Base-by-base conservation (phyloP, 805 yeast genomes). In the Saccharomycopsis fibuligera region DNA sequence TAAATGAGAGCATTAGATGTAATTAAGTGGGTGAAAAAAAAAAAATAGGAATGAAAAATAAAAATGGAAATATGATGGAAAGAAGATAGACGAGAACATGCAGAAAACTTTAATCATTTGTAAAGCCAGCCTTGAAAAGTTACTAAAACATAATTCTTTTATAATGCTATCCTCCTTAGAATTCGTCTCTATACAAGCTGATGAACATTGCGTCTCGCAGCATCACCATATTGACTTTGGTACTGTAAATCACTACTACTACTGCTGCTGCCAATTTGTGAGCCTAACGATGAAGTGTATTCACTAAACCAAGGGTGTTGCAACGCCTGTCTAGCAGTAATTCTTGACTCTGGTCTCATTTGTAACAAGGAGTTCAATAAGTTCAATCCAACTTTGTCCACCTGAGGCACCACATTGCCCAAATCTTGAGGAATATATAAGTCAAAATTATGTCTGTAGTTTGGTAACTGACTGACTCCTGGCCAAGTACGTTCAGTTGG, bases 401-500 rank as follows among this genome's bases (percentile, higher is more conserved):
- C 73, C 57, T 76, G 79, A 3, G 90, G 87, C 24, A 85, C 75
- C 44, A 86, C 65, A 24, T 72, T 66, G 46, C 85, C 70, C 58
- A 93, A 72, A 65, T 91, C 96, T 66, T 91, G 96, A 10, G 96
- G 89, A 42, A 86, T 81, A 68, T 83, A 91, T 33, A 86, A 75
- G 54, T 85, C 89, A 76, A 90, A 89, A 60, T 83, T 85, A 47
- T 80, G 74, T 65, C 86, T 80, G 67, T 83, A 93, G 65, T 93
- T 91, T 35, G 98, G 95, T 58, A 86, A 76, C 51, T 79, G 81
- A 12, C 95, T 82, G 38, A 93, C 84, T n/a, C 95, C 96, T 1
- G 99, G 97, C 99, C 99, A 93, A 24, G 95, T 83, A 53, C 83
- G 73, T 65, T 93, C 99, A 60, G 83, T 87, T 36, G 99, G 99